Conservation (phyloP, 768 basidiomycete species). For the Pulveroboletus frians region DNA sequence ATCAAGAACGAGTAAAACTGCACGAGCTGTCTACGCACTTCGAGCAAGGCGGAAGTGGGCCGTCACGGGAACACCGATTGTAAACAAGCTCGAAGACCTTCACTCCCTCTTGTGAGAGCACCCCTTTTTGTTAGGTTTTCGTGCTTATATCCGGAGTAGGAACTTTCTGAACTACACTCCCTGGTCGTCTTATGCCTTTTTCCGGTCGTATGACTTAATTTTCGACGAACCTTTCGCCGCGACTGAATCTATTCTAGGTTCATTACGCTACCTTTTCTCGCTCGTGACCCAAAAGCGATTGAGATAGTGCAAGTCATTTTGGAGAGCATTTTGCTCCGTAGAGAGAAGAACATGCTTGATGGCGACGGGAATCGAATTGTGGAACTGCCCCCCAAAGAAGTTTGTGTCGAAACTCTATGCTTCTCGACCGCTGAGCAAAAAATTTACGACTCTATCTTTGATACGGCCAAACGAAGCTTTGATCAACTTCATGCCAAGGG, state of each 20-base stretch:
- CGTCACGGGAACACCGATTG: slow-evolving; percentile 92
- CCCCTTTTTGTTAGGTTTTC: slow-evolving; percentile 36
- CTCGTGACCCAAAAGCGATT: slow-evolving; percentile 86
- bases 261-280: slow-evolving; percentile 87
- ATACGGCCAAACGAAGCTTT: slow-evolving; percentile 73
- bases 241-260: slow-evolving; percentile 46
- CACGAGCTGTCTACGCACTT: slow-evolving; percentile 83
- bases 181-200: slow-evolving; percentile 83
- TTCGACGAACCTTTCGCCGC: not conserved
- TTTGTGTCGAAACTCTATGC: slow-evolving; percentile 64
- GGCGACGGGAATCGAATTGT: slow-evolving; percentile 83
- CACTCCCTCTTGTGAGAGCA: slow-evolving; percentile 76
- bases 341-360: slow-evolving; percentile 93
- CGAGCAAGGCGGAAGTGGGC: slow-evolving; percentile 82
- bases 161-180: slow-evolving; percentile 75
- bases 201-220: slow-evolving; percentile 62
- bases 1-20: slow-evolving; percentile 80
- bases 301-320: slow-evolving; percentile 94
- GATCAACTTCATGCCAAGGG: slow-evolving; percentile 77
- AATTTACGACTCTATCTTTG: slow-evolving; percentile 85
- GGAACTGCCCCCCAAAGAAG: slow-evolving; percentile 82
- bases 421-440: slow-evolving; percentile 78
- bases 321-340: slow-evolving; percentile 77
- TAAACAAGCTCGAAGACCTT: slow-evolving; percentile 88
- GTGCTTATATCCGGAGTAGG: slow-evolving; percentile 33